Base-by-base conservation (phyloP, 1,139 yeast species). In the Ogataea hybrid region DNA sequence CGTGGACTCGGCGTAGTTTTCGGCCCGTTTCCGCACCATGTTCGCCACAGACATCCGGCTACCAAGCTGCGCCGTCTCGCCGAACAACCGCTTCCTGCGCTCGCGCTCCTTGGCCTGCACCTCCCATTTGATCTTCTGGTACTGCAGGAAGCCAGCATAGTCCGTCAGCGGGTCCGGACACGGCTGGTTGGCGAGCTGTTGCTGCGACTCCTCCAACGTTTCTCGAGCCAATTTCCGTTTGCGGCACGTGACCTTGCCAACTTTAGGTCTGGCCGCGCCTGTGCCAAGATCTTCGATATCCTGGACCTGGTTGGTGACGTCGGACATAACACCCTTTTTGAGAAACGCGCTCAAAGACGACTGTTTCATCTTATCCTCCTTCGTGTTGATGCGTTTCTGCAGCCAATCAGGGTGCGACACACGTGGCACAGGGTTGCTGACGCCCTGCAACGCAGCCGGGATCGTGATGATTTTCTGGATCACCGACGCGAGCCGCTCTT, bases 341-440 rank as follows among this genome's bases (percentile, higher is more conserved):
- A 87, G 83, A 58, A 88, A 89, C 1, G 67, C 64, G 1, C 73
- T 64, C 35, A 92, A 68, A 0, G 80, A 75, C 2, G 79, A 70
- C 62, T 92, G 97, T 57, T 87, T 87, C 54, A 77, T 73, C 42
- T 77, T 77, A 58, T 86, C 94, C 46, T 77, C 79, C 46, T 72
- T 74, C 8, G 64, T 64, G 4, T 73, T 70, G 43, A 92, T 79
- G 48, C 75, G 75, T 54, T 74, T 81, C 49, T 74, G 76, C 40
- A 94, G 71, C 99, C 99, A 94, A 28, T 85, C 95, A 0, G 99
- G 99, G 58, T 92, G 97, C 6, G 79, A 78, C 9, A 94, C 90
- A 52, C 97, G 71, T 2, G 97, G 97, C 36, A 94, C 97, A 0
- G 99, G 99, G 57, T 94, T 94, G n/a, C 72, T 67, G 11, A 92